phyloP scores from a whole-genome alignment of 2,329 filamentous ascomycete genomes.

The Penicillium sp. region DNA sequence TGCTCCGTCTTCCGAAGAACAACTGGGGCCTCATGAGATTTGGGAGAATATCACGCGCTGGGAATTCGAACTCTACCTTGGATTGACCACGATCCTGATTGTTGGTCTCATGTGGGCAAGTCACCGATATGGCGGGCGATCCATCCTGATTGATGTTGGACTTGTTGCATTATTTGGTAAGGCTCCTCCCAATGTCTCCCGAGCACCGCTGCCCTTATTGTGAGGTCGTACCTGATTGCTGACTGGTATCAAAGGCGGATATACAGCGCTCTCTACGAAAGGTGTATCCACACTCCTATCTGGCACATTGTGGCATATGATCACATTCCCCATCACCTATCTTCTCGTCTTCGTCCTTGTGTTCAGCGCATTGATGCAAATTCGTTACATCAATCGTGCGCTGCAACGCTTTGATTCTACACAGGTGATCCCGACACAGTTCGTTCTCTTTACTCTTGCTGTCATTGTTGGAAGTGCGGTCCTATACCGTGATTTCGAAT shows the following conservation, averaged over 20 bases:
- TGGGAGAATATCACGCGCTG: conserved; percentile 82
- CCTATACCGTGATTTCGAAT: conserved; percentile 91
- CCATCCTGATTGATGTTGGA: conserved; percentile 86
- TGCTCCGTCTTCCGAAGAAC: conserved; percentile 82
- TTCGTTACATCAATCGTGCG: conserved; percentile 88
- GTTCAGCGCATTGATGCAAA: conserved; percentile 87
- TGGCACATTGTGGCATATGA: conserved; percentile 79
- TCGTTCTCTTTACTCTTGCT: conserved; percentile 91
- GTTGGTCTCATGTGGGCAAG: conserved; percentile 75
- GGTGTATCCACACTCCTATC: conserved; percentile 93
- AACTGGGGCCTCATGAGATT: conserved; percentile 84
- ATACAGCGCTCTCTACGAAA: conserved; percentile 95
- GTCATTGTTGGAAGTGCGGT: conserved; percentile 93
- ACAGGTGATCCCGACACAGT: conserved; percentile 95
- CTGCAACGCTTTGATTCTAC: conserved; percentile 94
- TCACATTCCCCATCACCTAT: conserved; percentile 90
- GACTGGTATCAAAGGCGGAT: conserved; percentile 61
- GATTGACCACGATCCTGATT: conserved; percentile 70
- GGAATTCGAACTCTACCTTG: conserved; percentile 89
- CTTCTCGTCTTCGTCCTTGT: conserved; percentile 74
- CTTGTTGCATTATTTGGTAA: conserved; percentile 89
- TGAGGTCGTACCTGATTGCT: conserved; percentile 9
- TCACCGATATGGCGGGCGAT: conserved; percentile 74
- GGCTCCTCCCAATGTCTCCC: conserved; percentile 27
- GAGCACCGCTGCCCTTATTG: background rate